A percentile compares a stretch with the other conserved stretches of the same genome.
phyloP scores from a whole-genome alignment of 345 rosid species.

The Carallia pectinifolia region DNA sequence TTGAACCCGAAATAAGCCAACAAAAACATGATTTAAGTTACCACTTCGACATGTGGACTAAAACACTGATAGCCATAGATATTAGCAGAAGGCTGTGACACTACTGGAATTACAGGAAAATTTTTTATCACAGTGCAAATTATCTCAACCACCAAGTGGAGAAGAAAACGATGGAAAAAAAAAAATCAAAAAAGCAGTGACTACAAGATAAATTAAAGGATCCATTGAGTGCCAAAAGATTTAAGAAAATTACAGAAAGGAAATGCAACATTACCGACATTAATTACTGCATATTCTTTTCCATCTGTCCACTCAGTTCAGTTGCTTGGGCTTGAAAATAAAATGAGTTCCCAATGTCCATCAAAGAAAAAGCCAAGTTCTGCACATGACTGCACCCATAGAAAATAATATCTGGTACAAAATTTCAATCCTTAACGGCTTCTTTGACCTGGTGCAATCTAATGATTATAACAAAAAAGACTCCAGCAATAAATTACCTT shows the following conservation, averaged over 20 bases:
- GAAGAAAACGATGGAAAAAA: neutral
- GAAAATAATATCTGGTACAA: too few relatives aligned
- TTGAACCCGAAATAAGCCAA: too few relatives aligned
- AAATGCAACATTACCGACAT: neutral
- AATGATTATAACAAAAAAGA: neutral
- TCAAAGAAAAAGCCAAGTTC: slow-evolving; percentile 70
- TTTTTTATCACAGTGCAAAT: too few relatives aligned
- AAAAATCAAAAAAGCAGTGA: neutral
- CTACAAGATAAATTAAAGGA: too few relatives aligned
- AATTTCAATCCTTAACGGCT: neutral
- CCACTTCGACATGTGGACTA: too few relatives aligned
- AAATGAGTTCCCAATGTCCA: slow-evolving; percentile 53
- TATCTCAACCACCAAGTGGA: too few relatives aligned
- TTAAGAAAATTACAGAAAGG: neutral
- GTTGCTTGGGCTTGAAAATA: slow-evolving; percentile 32
- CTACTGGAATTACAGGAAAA: too few relatives aligned
- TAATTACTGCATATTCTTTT: neutral
- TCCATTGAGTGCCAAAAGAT: too few relatives aligned
- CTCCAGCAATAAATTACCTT: slow-evolving; percentile 31
- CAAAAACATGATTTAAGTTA: too few relatives aligned
- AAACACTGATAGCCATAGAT: too few relatives aligned
- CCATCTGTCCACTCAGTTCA: slow-evolving; percentile 5
- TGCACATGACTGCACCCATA: slow-evolving; percentile 25
- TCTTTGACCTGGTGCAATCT: neutral
- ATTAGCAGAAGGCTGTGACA: too few relatives aligned